Evolutionary conservation across 2,329 filamentous ascomycete species (phyloP), one percentile per base, ranked within the genome.

Genomic region (Sporothrix mexicana): DNA sequence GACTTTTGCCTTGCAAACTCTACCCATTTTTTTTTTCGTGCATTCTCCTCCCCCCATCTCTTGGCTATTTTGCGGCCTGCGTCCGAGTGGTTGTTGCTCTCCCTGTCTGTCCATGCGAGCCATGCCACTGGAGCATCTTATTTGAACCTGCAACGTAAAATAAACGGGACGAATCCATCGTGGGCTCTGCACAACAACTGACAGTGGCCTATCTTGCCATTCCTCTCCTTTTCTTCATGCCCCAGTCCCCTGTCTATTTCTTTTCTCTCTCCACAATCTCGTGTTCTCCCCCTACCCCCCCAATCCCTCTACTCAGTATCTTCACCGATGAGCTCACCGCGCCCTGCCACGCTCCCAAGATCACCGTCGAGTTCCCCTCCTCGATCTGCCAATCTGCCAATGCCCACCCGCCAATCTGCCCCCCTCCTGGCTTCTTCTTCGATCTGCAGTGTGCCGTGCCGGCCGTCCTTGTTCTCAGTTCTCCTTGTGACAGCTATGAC

Each of bases 361-460:
- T 67, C 64, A 25, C 45, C 45, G 23, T 20, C 45, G 45, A 49
- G 3, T 36, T 20, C 45, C 25, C 45, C 64, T 51, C 59, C 30
- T 43, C 59, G 59, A 62, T 62, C 59, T 62, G 59, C 59, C 30
- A 15, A 51, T 51, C 47, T 51, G 47, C 13, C 47, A 15, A 36
- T 51, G 47, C 13, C 47, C 47, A 36, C 30, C 30, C 30, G 30
- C 30, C 30, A 36, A 62, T 62, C 36, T 43, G 41, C 59, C 36
- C 59, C 41, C 41, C 51, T 41, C 23, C 25, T 41, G 49, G 66
- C 36, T 62, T 12, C 30, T 62, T 68, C 23, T 51, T 67, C 59
- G 69, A 74, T 73, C 73, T 73, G 69, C 72, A 61, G 69, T 73
- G 64, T 73, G 68, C 71, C 70, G 73, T 73, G 73, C 73, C 67